Percentiles rank a stretch among this genome's conserved stretches.
Evolutionary conservation across 805 yeast genomes (phyloP).

Genomic region (Candida palmyrensis): DNA sequence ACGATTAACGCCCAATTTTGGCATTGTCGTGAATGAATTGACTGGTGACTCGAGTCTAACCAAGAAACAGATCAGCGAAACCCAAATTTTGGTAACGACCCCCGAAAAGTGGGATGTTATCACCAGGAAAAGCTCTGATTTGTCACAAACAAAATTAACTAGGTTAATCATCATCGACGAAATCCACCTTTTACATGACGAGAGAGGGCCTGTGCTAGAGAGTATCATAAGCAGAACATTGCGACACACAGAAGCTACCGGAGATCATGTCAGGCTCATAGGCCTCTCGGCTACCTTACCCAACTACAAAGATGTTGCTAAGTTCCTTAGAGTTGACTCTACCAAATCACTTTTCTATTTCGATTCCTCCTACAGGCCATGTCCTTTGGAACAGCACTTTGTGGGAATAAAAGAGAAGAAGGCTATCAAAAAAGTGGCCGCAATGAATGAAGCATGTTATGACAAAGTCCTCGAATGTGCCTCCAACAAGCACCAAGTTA

Average conservation of each 20-base stretch:
- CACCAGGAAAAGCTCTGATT: slow-evolving; percentile 73
- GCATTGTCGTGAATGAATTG: slow-evolving; percentile 73
- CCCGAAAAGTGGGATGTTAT: slow-evolving; percentile 98
- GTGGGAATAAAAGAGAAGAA: slow-evolving; percentile 83
- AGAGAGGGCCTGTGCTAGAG: slow-evolving; percentile 92
- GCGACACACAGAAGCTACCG: slow-evolving; percentile 39
- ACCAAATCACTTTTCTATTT: slow-evolving; percentile 68
- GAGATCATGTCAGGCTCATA: slow-evolving; percentile 58
- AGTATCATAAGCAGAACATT: slow-evolving; percentile 76
- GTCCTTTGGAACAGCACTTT: slow-evolving; percentile 85
- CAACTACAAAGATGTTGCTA: slow-evolving; percentile 81
- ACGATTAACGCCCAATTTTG: slow-evolving; percentile 53
- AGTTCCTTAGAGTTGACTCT: slow-evolving; percentile 61
- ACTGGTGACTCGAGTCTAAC: slow-evolving; percentile 87
- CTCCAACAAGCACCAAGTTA: slow-evolving; percentile 67
- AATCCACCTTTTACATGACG: slow-evolving; percentile 87
- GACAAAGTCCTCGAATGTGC: slow-evolving; percentile 61
- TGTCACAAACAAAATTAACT: slow-evolving; percentile 59
- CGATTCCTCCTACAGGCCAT: slow-evolving; percentile 82
- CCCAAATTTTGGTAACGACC: slow-evolving; percentile 85
- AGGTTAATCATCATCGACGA: slow-evolving; percentile 82
- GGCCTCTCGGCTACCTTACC: slow-evolving; percentile 94
- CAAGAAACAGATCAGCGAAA: slow-evolving; percentile 65
- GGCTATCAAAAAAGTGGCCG: slow-evolving; percentile 69
- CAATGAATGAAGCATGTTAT: slow-evolving; percentile 88